Percentiles rank a stretch among this genome's conserved stretches.
Evolutionary conservation across 306 rosid genomes (phyloP).

Genomic region (Coriaria nepalensis): DNA sequence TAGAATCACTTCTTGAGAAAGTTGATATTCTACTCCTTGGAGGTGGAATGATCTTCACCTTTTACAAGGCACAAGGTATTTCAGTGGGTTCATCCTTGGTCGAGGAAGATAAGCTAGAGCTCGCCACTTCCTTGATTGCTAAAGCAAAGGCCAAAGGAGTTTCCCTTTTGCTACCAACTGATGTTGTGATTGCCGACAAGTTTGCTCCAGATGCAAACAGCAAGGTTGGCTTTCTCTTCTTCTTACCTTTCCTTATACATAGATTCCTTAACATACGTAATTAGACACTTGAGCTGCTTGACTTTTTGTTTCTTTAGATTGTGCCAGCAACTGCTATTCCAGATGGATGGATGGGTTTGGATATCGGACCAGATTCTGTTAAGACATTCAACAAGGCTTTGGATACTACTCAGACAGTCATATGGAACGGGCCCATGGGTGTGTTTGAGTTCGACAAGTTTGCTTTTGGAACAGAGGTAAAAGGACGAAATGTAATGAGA

Average conservation of each 20-base stretch:
- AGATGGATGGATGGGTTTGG: constrained; percentile 98
- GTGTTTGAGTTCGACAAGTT: constrained; percentile 87
- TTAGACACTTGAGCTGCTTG: neutral
- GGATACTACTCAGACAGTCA: constrained; percentile 60
- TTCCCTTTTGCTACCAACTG: constrained; percentile 77
- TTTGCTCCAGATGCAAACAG: constrained; percentile 83
- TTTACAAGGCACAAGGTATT: constrained; percentile 90
- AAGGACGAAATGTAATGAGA: no score
- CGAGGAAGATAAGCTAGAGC: constrained; percentile 73
- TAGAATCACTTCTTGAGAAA: constrained; percentile 74
- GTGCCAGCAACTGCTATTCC: constrained; percentile 78
- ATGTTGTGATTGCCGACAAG: constrained; percentile 77
- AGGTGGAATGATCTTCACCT: constrained; percentile 90
- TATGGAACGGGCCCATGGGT: constrained; percentile 99
- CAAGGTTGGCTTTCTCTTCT: constrained; percentile 33
- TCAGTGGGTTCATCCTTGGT: constrained; percentile 82
- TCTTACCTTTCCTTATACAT: neutral
- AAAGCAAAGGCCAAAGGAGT: constrained; percentile 88
- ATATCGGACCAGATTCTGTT: constrained; percentile 85
- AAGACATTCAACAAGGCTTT: constrained; percentile 55
- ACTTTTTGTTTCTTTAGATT: constrained; percentile 22
- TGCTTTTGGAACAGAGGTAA: constrained; percentile 84
- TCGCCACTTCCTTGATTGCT: constrained; percentile 58
- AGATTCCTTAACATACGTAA: neutral
- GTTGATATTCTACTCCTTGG: constrained; percentile 73